Base-by-base conservation (phyloP, 768 basidiomycete genomes). In the Amanita brunnescens region DNA sequence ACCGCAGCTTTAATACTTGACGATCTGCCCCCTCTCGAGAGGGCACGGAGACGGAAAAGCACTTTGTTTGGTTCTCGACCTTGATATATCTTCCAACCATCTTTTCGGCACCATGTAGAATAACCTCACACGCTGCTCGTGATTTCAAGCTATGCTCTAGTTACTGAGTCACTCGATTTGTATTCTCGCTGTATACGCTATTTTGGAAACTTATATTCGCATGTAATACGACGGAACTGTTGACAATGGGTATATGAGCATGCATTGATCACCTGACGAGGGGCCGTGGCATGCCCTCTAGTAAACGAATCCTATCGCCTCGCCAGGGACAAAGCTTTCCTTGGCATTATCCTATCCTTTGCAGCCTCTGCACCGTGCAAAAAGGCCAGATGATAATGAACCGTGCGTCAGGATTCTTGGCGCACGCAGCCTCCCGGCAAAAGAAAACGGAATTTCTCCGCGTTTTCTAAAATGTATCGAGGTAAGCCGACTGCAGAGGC, bases 1-100 rank as follows among this genome's bases (percentile, higher is more conserved):
- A 2, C n/a, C 47, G 51, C 55, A 74, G 78, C 76, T 3, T 61
- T 75, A 41, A 66, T 59, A 45, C 51, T 70, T 32, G 78, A 78
- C 32, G 80, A 77, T 51, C 58, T 89, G 23, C 73, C 85, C 4
- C 87, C 87, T 0, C 67, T 89, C 32, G 87, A 89, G 64, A 75
- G 77, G 57, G 87, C 84, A 30, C 70, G 81, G 26, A 67, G 76
- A 52, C 73, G 81, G 46, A 76, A 71, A 57, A 70, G 64, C 52
- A 59, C 66, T 57, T 51, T 68, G 41, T 56, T 59, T 41, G 65
- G 65, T 26, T 58, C 58, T 45, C 55, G 75, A 54, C 54, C 56
- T 45, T 64, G 53, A 63, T 21, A 14, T 42, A 30, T 16, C 26
- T 29, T 29, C 7, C 26, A 34, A 18, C 35, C 47, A 33, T 37